Percentiles rank a stretch among this genome's conserved stretches.
These are phyloP conservation scores for Paramarasmius palmivorus DNA, from an alignment of 1,284 basidiomycete genomes.

Conservation along the genomic window DNA sequence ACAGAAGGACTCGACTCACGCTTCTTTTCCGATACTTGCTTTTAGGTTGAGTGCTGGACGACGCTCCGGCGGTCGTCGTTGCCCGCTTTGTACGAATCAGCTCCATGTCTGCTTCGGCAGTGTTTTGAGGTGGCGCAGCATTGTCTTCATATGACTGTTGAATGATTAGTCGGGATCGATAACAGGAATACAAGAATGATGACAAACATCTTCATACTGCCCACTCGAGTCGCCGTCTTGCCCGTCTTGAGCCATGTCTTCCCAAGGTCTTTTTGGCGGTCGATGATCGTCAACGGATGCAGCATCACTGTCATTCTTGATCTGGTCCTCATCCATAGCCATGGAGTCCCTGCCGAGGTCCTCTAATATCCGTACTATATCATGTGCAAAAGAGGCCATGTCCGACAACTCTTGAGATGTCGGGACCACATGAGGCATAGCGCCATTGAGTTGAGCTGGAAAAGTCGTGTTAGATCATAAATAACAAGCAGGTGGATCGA, in stretches of 20 bases:
- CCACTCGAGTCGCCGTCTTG: slow-evolving; percentile 16
- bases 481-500: slow-evolving; percentile 10
- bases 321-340: slow-evolving; percentile 31
- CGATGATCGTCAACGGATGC: slow-evolving; percentile 45
- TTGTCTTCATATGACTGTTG: slow-evolving; percentile 2
- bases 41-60: slow-evolving; percentile 54
- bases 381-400: slow-evolving; percentile 63
- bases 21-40: slow-evolving; percentile 80
- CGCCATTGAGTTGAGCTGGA: slow-evolving; percentile 47
- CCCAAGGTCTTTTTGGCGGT: slow-evolving; percentile 76
- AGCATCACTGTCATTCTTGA: slow-evolving; percentile 26
- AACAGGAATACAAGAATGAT: background rate
- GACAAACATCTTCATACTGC: background rate
- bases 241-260: slow-evolving; percentile 57
- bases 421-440: slow-evolving; percentile 50
- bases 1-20: slow-evolving; percentile 48
- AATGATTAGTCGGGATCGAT: background rate
- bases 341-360: slow-evolving; percentile 48
- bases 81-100: slow-evolving; percentile 76
- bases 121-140: slow-evolving; percentile 33
- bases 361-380: slow-evolving; percentile 67
- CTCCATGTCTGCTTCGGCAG: slow-evolving; percentile 80
- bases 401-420: slow-evolving; percentile 56
- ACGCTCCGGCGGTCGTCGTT: slow-evolving; percentile 52
- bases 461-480: slow-evolving; percentile 6